These are phyloP conservation scores for rapeseed (Brassica napus) DNA, from an alignment of 345 rosid genomes.

Conservation along the genomic window DNA sequence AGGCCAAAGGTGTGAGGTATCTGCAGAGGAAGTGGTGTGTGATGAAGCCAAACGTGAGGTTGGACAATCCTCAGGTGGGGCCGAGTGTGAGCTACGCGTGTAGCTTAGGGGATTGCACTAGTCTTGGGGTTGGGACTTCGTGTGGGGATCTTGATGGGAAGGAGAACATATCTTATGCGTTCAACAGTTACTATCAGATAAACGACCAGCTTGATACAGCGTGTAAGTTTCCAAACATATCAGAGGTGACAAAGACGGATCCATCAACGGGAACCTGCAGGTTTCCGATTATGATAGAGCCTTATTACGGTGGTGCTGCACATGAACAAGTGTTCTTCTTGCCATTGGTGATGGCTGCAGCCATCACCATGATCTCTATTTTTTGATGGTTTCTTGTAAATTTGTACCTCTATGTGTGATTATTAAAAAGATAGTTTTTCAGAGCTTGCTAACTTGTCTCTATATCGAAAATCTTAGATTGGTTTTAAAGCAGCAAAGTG, in stretches of 20 bases:
- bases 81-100: constrained; percentile 86
- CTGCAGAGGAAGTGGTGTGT: constrained; percentile 76
- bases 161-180: constrained; percentile 81
- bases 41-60: constrained; percentile 59
- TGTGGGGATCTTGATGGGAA: constrained; percentile 58
- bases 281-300: constrained; percentile 69
- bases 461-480: background rate
- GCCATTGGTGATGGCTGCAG: constrained; percentile 15
- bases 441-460: background rate
- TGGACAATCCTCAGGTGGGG: constrained; percentile 66
- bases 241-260: constrained; percentile 55
- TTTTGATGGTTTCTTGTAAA: constrained; percentile 27
- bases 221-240: constrained; percentile 73
- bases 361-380: constrained; percentile 12
- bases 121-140: constrained; percentile 86
- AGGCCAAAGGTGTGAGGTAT: constrained; percentile 57
- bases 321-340: constrained; percentile 4
- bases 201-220: constrained; percentile 75
- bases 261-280: constrained; percentile 64
- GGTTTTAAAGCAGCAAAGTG: background rate
- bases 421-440: background rate
- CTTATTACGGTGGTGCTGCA: constrained; percentile 58
- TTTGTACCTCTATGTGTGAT: constrained; percentile 29
- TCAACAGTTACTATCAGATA: constrained; percentile 86
- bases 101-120: constrained; percentile 73